Base-by-base conservation (phyloP, 805 yeast species). In the Clavispora santaluciae region DNA sequence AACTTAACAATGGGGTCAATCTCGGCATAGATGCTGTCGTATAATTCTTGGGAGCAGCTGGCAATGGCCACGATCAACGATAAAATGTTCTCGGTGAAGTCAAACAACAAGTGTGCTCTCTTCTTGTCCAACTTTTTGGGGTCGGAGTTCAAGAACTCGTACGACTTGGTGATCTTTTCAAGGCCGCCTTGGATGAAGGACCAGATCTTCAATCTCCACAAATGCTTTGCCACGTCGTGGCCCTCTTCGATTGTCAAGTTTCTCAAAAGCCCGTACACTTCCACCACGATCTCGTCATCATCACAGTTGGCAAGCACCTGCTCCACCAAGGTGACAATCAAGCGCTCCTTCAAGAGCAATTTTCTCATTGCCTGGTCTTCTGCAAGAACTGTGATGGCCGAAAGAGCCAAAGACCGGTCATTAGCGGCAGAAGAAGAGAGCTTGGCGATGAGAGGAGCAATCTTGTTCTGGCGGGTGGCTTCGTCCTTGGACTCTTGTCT, bases 161-260 rank as follows among this genome's bases (percentile, higher is more conserved):
- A 66, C 0, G 87, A 77, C 1, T 56, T 58, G 26, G 67, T 57
- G 18, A 80, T 72, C 46, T 81, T 81, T 1, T 58, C 57, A 33
- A 86, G 63, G 2, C 81, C 75, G 4, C 58, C 48, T 35, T 72
- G 75, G 30, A 88, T 70, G 21, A 75, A 63, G 0, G 75, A 68
- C 85, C 95, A 82, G 31, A 91, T 78, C 46, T 84, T 79, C 13
- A 79, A 78, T 56, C 97, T 76, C 86, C 95, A 84, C 40, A 86
- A 59, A 58, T 76, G 78, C 16, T 78, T 75, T 21, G 88, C 79
- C 26, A 87, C 75, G 48, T 87, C 95, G 51, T 86, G 82, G 16
- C 96, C 97, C 62, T 89, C 95, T 55, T 87, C 95, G 39, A 87
- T 70, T 3, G 84, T 82, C 41, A 91, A 56, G 56, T 85, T 88